A percentile compares a stretch with the other conserved stretches of the same genome.
Conservation (phyloP, 305 asterid species). For the Euphrasia arctica region DNA sequence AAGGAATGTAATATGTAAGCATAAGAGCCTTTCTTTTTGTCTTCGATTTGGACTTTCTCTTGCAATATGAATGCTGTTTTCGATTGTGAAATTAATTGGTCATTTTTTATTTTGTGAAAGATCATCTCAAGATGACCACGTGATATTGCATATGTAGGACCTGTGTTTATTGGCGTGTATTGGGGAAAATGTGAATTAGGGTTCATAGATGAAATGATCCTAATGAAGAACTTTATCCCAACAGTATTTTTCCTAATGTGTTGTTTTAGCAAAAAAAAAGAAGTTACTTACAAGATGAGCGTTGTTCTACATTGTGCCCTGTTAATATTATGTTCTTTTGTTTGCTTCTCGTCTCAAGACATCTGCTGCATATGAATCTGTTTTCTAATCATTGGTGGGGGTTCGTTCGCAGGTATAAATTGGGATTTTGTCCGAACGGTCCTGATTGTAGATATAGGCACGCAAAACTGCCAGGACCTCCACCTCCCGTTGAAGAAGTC, state of each 20-base stretch:
- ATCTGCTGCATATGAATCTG: conserved; percentile 1
- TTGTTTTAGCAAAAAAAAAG: neutral
- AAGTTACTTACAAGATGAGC: no score
- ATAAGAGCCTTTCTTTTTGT: neutral
- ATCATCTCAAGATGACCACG: neutral
- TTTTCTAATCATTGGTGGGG: conserved; percentile 23
- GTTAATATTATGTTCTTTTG: neutral
- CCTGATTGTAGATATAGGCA: conserved; percentile 97
- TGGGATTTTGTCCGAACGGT: conserved; percentile 98
- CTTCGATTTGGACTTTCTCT: neutral
- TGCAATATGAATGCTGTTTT: conserved; percentile 14
- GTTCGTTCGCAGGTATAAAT: conserved; percentile 67
- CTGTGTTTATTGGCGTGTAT: neutral
- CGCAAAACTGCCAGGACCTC: conserved; percentile 94
- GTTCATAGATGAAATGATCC: neutral
- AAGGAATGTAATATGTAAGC: conserved; percentile 89
- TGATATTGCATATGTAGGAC: neutral
- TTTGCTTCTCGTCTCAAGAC: conserved; percentile 12
- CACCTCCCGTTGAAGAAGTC: conserved; percentile 92
- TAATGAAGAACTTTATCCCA: neutral
- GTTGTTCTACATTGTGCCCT: no score
- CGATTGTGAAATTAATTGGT: neutral
- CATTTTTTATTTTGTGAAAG: neutral
- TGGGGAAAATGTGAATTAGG: neutral
- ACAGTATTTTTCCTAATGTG: neutral